A percentile compares a stretch with the other conserved stretches of the same genome.
Evolutionary conservation across 192 early-diverging fungal species (phyloP).

Genomic region (Pilaira anomala): DNA sequence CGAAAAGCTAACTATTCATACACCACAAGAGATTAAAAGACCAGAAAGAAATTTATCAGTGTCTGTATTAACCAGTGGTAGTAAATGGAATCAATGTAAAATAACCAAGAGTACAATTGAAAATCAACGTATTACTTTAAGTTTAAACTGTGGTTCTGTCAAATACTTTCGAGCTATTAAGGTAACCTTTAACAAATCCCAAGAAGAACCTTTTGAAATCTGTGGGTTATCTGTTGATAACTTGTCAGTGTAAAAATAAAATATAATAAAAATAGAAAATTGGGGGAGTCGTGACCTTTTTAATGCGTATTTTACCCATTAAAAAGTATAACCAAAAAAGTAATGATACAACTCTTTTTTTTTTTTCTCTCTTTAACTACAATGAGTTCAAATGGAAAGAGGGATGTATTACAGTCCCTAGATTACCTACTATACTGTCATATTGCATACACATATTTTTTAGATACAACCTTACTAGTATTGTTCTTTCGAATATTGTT

Average conservation of each 20-base stretch:
- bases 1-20: slow-evolving; percentile 13
- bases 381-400: slow-evolving; percentile 30
- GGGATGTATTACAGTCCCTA: slow-evolving; percentile 31
- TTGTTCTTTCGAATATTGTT: slow-evolving; percentile 27
- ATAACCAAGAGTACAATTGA: no score
- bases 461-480: slow-evolving; percentile 32
- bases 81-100: slow-evolving; percentile 15
- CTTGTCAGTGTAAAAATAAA: slow-evolving; percentile 11
- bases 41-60: slow-evolving; percentile 3
- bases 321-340: no score
- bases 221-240: slow-evolving; percentile 14
- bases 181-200: slow-evolving; percentile 2
- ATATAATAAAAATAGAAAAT: neutral
- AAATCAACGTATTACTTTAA: neutral
- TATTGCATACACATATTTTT: slow-evolving; percentile 32
- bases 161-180: slow-evolving; percentile 3
- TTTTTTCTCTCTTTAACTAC: neutral
- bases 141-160: neutral
- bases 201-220: slow-evolving; percentile 12
- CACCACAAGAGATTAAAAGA: slow-evolving; percentile 7
- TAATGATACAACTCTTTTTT: neutral
- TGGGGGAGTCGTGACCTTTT: neutral
- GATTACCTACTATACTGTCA: slow-evolving; percentile 36
- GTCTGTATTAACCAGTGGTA: slow-evolving; percentile 13
- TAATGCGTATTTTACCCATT: neutral